Evolutionary conservation across 2,329 filamentous ascomycete genomes (phyloP).

Genomic region (Paraconiothyrium sp.): DNA sequence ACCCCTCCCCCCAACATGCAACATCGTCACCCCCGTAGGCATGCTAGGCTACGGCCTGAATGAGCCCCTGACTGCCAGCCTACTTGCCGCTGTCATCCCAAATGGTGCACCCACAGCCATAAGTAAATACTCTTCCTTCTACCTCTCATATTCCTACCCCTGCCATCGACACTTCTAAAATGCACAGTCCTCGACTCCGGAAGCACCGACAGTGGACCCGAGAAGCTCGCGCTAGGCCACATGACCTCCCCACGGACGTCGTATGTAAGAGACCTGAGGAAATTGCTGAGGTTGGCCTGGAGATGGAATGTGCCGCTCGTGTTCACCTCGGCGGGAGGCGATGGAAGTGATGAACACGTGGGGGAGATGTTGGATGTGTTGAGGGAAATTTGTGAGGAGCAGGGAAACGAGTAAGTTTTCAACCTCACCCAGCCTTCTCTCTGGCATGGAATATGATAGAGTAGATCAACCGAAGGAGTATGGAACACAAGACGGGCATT

Average conservation of each 20-base stretch:
- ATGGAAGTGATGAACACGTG: conserved; percentile 37
- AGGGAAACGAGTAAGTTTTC: conserved; percentile 26
- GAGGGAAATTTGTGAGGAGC: conserved; percentile 23
- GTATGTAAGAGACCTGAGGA: conserved; percentile 32
- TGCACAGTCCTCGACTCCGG: conserved; percentile 33
- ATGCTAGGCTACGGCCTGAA: conserved; percentile 62
- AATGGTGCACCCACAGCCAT: conserved; percentile 32
- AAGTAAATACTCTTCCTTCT: conserved; percentile 7
- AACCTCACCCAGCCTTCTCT: neutral
- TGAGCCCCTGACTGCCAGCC: conserved; percentile 33
- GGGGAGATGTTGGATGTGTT: conserved; percentile 26
- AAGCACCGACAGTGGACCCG: conserved; percentile 35
- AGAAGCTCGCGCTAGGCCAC: conserved; percentile 33
- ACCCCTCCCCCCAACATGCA: conserved; percentile 23
- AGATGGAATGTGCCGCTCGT: conserved; percentile 29
- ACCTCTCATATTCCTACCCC: neutral
- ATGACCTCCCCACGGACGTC: conserved; percentile 27
- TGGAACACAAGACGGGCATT: neutral
- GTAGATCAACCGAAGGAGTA: neutral
- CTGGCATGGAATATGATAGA: neutral
- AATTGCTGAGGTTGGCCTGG: conserved; percentile 24
- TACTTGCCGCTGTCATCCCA: conserved; percentile 14
- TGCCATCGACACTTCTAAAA: neutral
- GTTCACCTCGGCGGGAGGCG: conserved; percentile 33
- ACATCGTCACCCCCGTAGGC: conserved; percentile 59